A percentile compares a stretch with the other conserved stretches of the same genome.
phyloP scores from a whole-genome alignment of 2,329 filamentous ascomycete species.

The Sclerotiophoma versabilis region DNA sequence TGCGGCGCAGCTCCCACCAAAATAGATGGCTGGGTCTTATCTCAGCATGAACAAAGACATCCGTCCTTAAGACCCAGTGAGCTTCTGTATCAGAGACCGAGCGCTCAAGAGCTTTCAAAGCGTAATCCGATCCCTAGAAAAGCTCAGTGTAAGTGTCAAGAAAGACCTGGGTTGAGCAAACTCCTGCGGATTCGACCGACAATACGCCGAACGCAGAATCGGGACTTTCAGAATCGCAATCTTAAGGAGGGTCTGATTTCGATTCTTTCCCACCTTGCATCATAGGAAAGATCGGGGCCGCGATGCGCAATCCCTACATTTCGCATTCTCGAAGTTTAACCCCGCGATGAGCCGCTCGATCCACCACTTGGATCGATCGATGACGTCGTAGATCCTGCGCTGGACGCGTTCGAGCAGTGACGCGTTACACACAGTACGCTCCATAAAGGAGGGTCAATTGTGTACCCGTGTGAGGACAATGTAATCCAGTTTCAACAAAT shows the following conservation, averaged over 20 bases:
- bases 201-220: background rate
- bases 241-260: background rate
- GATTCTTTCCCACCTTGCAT: background rate
- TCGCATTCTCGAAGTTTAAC: slow-evolving; percentile 2
- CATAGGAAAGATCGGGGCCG: background rate
- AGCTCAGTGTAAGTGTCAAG: no score
- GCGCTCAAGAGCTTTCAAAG: background rate
- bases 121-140: background rate
- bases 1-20: slow-evolving; percentile 6
- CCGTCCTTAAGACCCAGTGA: background rate
- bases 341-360: slow-evolving; percentile 8
- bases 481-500: slow-evolving; percentile 9
- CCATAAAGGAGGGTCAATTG: slow-evolving; percentile 9
- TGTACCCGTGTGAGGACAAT: background rate
- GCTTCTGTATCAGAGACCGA: background rate
- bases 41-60: background rate
- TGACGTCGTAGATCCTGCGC: slow-evolving; percentile 18
- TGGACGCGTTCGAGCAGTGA: slow-evolving; percentile 2
- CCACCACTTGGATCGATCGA: slow-evolving; percentile 6
- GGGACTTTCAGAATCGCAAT: background rate
- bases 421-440: slow-evolving; percentile 1
- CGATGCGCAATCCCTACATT: background rate
- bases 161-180: no score
- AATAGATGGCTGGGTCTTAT: slow-evolving; percentile 11
- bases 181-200: slow-evolving; percentile 1